These are phyloP conservation scores for Hypoxylon cercidicola DNA, from an alignment of 495 filamentous ascomycete species.

Conservation along the genomic window DNA sequence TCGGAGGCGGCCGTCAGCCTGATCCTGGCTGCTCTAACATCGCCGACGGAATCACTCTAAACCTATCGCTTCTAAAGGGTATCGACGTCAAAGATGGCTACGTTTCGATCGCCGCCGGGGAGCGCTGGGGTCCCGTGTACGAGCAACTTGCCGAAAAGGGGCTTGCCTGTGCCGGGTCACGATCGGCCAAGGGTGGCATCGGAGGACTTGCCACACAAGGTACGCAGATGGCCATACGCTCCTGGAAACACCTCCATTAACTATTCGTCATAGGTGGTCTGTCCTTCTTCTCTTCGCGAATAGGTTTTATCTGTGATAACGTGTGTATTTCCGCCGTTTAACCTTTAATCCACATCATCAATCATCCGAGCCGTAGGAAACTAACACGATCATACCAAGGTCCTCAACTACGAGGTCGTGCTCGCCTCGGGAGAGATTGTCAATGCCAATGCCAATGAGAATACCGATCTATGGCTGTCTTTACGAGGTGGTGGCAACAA, in stretches of 20 bases:
- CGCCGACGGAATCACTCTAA: conserved; percentile 32
- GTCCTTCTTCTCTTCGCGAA: conserved; percentile 21
- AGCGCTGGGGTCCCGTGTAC: conserved; percentile 25
- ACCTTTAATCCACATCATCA: too few species aligned
- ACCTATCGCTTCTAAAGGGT: conserved; percentile 11
- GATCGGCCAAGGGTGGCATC: conserved; percentile 6
- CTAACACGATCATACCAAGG: too few species aligned
- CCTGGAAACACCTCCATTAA: conserved; percentile 25
- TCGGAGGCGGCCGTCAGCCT: conserved; percentile 47
- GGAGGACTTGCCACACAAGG: conserved; percentile 15
- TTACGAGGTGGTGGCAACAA: conserved; percentile 55
- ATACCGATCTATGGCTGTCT: conserved; percentile 66
- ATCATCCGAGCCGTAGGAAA: too few species aligned
- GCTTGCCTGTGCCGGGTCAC: conserved; percentile 34
- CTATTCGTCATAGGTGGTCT: conserved; percentile 6
- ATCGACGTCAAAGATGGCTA: neutral
- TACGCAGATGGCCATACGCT: too few species aligned
- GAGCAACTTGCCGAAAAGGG: conserved; percentile 38
- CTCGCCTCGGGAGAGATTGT: conserved; percentile 58
- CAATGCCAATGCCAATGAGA: conserved; percentile 50
- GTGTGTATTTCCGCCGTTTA: too few species aligned
- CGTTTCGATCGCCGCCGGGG: conserved; percentile 29
- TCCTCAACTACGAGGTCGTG: conserved; percentile 52
- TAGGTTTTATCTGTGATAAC: conserved; percentile 13
- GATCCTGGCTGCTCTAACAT: conserved; percentile 44